Percentiles rank a stretch among this genome's conserved stretches.
Conservation (phyloP, 306 rosid species). For the Vachellia pachyceras region DNA sequence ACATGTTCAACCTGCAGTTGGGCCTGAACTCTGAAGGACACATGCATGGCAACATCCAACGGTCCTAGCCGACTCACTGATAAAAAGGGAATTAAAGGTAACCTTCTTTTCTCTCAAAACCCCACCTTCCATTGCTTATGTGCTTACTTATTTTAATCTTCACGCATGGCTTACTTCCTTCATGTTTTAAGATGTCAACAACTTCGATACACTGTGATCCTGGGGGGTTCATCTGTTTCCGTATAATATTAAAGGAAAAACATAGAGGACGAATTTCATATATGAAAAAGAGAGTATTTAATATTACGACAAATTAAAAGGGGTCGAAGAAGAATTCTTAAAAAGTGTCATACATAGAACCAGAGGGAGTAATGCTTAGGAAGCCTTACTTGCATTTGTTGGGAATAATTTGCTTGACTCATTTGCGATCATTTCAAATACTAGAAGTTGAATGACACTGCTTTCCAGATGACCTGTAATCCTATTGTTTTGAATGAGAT, state of each 20-base stretch:
- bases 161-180: constrained; percentile 21
- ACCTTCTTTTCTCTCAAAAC: not conserved
- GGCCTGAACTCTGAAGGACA: not conserved
- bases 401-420: not conserved
- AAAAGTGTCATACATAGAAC: too few species aligned
- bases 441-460: not conserved
- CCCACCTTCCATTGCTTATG: not conserved
- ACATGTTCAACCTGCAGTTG: not conserved
- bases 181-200: constrained; percentile 52
- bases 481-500: not conserved
- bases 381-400: not conserved
- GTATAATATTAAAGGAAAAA: not conserved
- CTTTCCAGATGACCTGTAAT: not conserved
- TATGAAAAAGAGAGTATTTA: too few species aligned
- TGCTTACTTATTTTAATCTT: not conserved
- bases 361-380: too few species aligned
- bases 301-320: too few species aligned
- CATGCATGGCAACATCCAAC: not conserved
- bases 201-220: constrained; percentile 60
- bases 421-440: not conserved
- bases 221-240: constrained; percentile 35
- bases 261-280: not conserved
- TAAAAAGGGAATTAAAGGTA: not conserved
- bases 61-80: not conserved
- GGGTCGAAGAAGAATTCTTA: too few species aligned